Conservation (phyloP, 768 basidiomycete species). For the Chlorophyllum brunneum region DNA sequence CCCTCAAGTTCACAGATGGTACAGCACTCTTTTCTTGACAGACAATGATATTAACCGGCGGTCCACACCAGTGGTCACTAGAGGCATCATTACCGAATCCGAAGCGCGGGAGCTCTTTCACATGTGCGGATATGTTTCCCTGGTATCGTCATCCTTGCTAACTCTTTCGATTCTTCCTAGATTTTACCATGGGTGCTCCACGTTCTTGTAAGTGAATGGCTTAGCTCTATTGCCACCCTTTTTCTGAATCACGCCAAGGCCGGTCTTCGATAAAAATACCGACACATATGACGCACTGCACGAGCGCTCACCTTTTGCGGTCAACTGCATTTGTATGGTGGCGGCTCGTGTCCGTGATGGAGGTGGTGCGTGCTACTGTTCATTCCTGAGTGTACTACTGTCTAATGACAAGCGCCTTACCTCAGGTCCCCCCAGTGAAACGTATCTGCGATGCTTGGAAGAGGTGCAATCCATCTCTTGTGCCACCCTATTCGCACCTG, state of each 20-base stretch:
- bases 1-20: slow-evolving; percentile 79
- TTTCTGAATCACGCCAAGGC: slow-evolving; percentile 30
- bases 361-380: slow-evolving; percentile 53
- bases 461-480: slow-evolving; percentile 86
- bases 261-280: slow-evolving; percentile 77
- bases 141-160: slow-evolving; percentile 8
- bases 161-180: slow-evolving; percentile 35
- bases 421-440: slow-evolving; percentile 70
- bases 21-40: slow-evolving; percentile 15
- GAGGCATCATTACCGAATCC: slow-evolving; percentile 72
- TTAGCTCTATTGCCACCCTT: slow-evolving; percentile 48
- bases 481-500: slow-evolving; percentile 84
- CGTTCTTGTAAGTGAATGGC: slow-evolving; percentile 21
- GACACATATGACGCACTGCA: slow-evolving; percentile 88
- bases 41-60: slow-evolving; percentile 12
- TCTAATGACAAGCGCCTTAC: slow-evolving; percentile 15
- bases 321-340: slow-evolving; percentile 92
- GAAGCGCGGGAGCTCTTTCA: slow-evolving; percentile 86
- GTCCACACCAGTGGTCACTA: slow-evolving; percentile 65
- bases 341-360: slow-evolving; percentile 89
- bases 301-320: slow-evolving; percentile 88
- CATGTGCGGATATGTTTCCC: slow-evolving; percentile 50
- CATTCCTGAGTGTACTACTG: neutral
- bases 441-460: slow-evolving; percentile 67
- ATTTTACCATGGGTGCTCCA: slow-evolving; percentile 91